phyloP scores from a whole-genome alignment of 2,329 filamentous ascomycete species.

The Cladosporium sp. region DNA sequence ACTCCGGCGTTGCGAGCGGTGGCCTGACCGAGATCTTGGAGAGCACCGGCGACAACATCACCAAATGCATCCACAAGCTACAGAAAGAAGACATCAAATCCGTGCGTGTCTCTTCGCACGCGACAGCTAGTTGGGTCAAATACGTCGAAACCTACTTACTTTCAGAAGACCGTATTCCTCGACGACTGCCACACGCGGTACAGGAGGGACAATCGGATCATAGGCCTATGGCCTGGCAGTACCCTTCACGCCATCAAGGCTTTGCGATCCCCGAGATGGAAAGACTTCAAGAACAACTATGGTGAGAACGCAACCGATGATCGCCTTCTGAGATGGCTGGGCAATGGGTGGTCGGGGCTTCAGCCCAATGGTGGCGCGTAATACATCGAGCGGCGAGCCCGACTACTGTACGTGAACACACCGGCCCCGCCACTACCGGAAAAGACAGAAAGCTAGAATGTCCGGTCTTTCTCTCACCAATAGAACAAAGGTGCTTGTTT shows the following conservation, averaged over 20 bases:
- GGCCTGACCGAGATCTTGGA: conserved; percentile 42
- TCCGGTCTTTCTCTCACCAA: no score
- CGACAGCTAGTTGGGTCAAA: conserved; percentile 45
- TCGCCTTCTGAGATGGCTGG: no score
- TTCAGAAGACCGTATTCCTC: conserved; percentile 44
- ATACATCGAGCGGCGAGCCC: no score
- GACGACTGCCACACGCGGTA: conserved; percentile 41
- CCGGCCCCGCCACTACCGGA: no score
- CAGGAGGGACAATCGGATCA: conserved; percentile 34
- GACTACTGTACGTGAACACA: no score
- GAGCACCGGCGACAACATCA: conserved; percentile 47
- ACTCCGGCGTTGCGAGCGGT: conserved; percentile 41
- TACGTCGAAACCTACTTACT: conserved; percentile 46
- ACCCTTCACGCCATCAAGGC: conserved; percentile 50
- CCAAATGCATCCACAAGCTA: conserved; percentile 47
- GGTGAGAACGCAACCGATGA: no score
- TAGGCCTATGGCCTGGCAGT: conserved; percentile 42
- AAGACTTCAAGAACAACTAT: conserved; percentile 34
- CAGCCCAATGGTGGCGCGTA: no score
- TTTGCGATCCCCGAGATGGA: conserved; percentile 41
- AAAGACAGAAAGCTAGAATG: no score
- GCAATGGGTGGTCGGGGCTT: no score
- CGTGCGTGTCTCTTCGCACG: conserved; percentile 42
- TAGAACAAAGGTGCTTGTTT: no score
- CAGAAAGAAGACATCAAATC: conserved; percentile 46